These are phyloP conservation scores for Protomyces pachydermus DNA, from an alignment of 1,139 yeast species.

Conservation along the genomic window DNA sequence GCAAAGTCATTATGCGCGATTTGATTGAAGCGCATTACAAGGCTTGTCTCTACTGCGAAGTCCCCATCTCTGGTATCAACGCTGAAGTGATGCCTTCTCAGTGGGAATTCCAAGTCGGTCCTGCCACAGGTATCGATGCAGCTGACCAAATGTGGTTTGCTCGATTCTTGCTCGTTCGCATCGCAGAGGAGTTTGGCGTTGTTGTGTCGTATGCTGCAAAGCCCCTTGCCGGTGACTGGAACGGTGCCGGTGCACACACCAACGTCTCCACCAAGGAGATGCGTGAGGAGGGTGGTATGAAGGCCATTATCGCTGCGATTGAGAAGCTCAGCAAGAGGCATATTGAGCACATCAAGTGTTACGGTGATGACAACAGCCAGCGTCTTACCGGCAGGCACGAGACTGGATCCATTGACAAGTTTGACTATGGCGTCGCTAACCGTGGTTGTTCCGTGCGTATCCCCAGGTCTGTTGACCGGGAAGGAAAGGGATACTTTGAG, in stretches of 20 bases:
- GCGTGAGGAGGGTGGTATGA: constrained; percentile 97
- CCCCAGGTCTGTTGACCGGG: constrained; percentile 97
- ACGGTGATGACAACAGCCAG: constrained; percentile 89
- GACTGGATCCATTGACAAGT: constrained; percentile 87
- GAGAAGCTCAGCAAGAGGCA: constrained; percentile 94
- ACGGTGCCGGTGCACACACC: constrained; percentile 99
- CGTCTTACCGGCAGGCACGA: constrained; percentile 98
- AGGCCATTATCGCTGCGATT: constrained; percentile 83
- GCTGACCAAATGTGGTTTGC: constrained; percentile 98
- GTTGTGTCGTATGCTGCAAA: constrained; percentile 99
- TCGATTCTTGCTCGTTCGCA: constrained; percentile 85
- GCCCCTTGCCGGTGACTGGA: constrained; percentile 98
- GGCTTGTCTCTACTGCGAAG: constrained; percentile 91
- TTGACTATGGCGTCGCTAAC: constrained; percentile 98
- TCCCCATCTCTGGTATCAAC: constrained; percentile 88
- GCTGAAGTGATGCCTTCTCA: constrained; percentile 99
- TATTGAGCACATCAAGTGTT: constrained; percentile 88
- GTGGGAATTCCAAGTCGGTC: constrained; percentile 99
- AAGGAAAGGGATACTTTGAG: constrained; percentile 96
- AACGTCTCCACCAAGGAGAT: constrained; percentile 87
- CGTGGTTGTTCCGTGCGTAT: constrained; percentile 98
- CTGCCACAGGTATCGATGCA: constrained; percentile 90
- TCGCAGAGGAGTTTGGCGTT: constrained; percentile 97
- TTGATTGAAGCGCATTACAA: constrained; percentile 98
- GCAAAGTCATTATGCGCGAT: constrained; percentile 96